A percentile compares a stretch with the other conserved stretches of the same genome.
Evolutionary conservation across 208 protist genomes (phyloP).

Genomic region (Acanthamoeba castellanii): DNA sequence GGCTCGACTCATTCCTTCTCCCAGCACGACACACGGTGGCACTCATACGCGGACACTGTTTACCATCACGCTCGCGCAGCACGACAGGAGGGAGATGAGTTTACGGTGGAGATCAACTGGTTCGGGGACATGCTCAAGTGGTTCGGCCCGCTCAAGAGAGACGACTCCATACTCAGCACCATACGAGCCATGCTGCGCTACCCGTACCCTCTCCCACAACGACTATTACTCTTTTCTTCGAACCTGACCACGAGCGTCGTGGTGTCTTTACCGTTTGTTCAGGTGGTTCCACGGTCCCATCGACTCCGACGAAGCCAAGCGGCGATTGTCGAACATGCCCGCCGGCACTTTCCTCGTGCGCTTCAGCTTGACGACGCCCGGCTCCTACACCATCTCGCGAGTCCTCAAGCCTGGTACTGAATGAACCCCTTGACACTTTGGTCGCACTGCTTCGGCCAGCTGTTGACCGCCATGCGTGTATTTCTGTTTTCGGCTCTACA

Average conservation of each 20-base stretch:
- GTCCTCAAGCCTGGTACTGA: conserved; percentile 60
- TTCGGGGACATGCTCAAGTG: conserved; percentile 73
- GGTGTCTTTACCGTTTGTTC: no score
- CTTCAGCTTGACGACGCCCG: conserved; percentile 71
- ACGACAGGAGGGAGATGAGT: conserved; percentile 21
- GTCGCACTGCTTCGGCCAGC: background rate
- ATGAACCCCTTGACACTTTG: background rate
- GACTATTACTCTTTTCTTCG: background rate
- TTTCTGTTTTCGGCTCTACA: background rate
- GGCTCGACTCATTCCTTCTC: background rate
- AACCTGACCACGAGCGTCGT: no score
- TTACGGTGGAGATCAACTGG: conserved; percentile 61
- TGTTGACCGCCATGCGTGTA: background rate
- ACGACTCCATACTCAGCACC: conserved; percentile 60
- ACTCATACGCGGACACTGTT: background rate
- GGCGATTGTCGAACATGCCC: conserved; percentile 62
- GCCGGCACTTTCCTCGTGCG: conserved; percentile 65
- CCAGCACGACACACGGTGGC: background rate
- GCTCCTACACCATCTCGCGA: conserved; percentile 71
- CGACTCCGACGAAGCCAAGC: conserved; percentile 70
- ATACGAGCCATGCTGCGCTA: conserved; percentile 41
- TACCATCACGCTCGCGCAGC: background rate
- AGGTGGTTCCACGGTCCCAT: conserved; percentile 71
- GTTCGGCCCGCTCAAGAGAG: conserved; percentile 50
- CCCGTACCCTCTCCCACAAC: background rate